Conservation (phyloP, 306 rosid genomes). For the Pterocarpus santalinus region DNA sequence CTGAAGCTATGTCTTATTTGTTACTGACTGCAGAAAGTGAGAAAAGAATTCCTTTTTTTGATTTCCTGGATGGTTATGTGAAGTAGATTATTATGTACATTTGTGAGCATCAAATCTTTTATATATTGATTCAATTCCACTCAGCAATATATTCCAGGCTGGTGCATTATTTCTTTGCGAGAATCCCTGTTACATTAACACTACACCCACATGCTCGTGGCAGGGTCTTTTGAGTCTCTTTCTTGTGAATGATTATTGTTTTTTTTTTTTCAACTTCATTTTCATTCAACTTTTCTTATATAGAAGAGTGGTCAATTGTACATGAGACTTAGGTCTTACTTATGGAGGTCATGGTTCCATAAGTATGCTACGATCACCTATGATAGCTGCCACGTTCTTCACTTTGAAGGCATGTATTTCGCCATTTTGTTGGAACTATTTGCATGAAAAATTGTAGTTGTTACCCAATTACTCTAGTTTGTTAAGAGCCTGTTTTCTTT, state of each 20-base stretch:
- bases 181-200: constrained; percentile 16
- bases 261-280: constrained; percentile 14
- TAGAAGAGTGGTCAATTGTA: not conserved
- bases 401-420: not conserved
- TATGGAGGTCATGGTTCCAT: not conserved
- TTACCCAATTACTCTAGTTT: constrained; percentile 35
- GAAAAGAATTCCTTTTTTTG: not conserved
- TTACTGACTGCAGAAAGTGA: constrained; percentile 25
- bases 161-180: constrained; percentile 23
- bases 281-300: constrained; percentile 22
- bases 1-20: constrained; percentile 26
- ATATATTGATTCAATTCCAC: no score
- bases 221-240: not conserved
- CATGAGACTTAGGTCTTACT: constrained; percentile 11
- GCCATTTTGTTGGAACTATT: constrained; percentile 23
- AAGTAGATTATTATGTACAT: no score
- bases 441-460: not conserved
- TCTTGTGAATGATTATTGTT: not conserved
- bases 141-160: not conserved
- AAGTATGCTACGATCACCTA: not conserved
- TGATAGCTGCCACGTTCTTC: constrained; percentile 11
- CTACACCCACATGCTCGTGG: constrained; percentile 15
- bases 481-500: constrained; percentile 25
- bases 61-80: constrained; percentile 22
- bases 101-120: no score